Evolutionary conservation across 2,329 filamentous ascomycete genomes (phyloP), one percentile per base, ranked within the genome.

Genomic region (Dothidotthia symphoricarpi): DNA sequence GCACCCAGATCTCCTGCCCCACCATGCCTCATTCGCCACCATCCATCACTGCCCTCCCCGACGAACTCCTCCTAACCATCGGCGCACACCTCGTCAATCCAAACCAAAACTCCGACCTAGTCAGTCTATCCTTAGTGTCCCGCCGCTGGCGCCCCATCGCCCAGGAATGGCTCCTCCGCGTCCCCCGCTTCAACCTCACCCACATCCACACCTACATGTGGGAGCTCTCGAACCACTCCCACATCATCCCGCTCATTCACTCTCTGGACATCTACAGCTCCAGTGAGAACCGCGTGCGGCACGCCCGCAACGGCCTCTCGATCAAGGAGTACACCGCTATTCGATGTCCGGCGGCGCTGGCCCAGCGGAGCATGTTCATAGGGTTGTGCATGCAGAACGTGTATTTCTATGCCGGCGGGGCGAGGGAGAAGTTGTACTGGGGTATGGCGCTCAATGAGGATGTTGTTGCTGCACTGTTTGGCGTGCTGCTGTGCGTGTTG

Each of bases 51-150:
- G 17, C 30, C 24, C 41, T 57, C 6, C 51, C 53, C 3, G 22
- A 45, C 14, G 53, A 57, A 27, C 36, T 55, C 0, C 38, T 48
- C 3, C 39, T 55, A 27, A 13, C 40, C 11, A 46, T 55, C 19
- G 36, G 27, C 29, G 34, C 26, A 1, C 41, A 49, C 3, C 28
- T 48, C 16, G 34, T 32, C 1, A 28, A 36, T 9, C 13, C 36
- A 3, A 26, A 39, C 19, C 47, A 44, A 13, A 53, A 54, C 24
- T 16, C 13, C 7, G 40, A 47, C 36, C 37, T 55, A 10, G 28
- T 28, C 14, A 46, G 25, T 11, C 47, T 55, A 3, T 32, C 49
- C 3, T 47, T 55, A n/a, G 41, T 43, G 9, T 49, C 42, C 3
- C 45, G 36, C 3, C 35, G 28, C 31, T 40, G 49, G 28, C 40